Conservation (phyloP, 306 rosid species). For the Quercus mongolica region DNA sequence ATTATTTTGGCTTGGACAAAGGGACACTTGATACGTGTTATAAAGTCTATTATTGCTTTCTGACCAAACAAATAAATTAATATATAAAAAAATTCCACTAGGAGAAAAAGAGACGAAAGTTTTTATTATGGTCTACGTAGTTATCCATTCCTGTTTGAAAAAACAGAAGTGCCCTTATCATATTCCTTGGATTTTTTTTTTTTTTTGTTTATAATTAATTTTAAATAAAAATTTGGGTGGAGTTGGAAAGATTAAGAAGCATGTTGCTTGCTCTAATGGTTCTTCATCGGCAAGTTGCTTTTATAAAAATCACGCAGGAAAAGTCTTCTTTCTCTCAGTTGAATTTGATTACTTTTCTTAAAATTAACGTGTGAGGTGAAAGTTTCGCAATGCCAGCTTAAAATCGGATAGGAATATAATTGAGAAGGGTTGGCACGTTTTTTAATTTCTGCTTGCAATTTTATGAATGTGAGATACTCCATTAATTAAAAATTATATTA, state of each 20-base stretch:
- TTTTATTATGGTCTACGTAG: background rate
- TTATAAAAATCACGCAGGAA: conserved; percentile 13
- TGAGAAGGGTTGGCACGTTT: background rate
- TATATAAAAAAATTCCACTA: background rate
- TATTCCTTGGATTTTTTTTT: background rate
- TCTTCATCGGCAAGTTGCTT: conserved; percentile 20
- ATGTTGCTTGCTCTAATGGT: conserved; percentile 15
- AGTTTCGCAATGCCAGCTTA: conserved; percentile 21
- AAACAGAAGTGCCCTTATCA: conserved; percentile 1
- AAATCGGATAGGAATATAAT: background rate
- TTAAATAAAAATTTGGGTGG: background rate
- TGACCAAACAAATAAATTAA: no score
- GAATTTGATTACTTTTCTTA: background rate
- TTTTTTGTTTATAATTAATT: no score
- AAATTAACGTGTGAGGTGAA: conserved; percentile 13
- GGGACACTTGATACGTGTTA: no score
- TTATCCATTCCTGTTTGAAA: background rate
- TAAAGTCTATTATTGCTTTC: no score
- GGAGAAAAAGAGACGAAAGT: background rate
- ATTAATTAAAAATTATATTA: no score
- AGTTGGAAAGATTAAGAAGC: conserved; percentile 11
- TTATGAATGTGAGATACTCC: no score
- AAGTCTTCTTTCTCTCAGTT: conserved; percentile 22
- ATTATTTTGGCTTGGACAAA: no score
- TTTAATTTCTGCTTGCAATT: background rate